phyloP scores from a whole-genome alignment of 768 basidiomycete genomes.

The Amyloporia xantha region DNA sequence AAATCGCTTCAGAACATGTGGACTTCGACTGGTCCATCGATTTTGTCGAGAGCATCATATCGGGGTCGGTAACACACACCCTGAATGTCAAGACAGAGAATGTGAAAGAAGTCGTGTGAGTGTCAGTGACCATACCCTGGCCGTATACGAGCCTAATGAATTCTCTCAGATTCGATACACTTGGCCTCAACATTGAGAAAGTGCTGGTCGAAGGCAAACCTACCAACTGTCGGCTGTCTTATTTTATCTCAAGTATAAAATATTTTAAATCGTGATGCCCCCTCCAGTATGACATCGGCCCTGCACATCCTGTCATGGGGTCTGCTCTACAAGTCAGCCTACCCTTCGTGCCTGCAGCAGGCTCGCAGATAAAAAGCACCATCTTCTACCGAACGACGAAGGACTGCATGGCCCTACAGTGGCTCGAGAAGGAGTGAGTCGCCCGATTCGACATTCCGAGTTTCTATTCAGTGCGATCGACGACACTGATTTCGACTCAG shows the following conservation, averaged over 20 bases:
- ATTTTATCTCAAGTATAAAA: neutral
- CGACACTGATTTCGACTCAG: slow-evolving; percentile 5
- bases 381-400: slow-evolving; percentile 70
- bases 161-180: slow-evolving; percentile 60
- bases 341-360: slow-evolving; percentile 33
- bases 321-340: slow-evolving; percentile 63
- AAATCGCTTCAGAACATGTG: slow-evolving; percentile 61
- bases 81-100: slow-evolving; percentile 47
- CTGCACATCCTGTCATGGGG: slow-evolving; percentile 68
- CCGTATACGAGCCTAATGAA: too few relatives aligned
- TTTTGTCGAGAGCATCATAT: slow-evolving; percentile 53
- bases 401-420: slow-evolving; percentile 74
- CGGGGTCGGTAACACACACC: slow-evolving; percentile 59
- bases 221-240: slow-evolving; percentile 36
- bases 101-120: slow-evolving; percentile 57
- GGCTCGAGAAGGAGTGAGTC: slow-evolving; percentile 73
- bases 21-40: slow-evolving; percentile 76
- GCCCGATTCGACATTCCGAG: too few relatives aligned
- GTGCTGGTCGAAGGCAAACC: slow-evolving; percentile 46
- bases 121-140: too few relatives aligned
- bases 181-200: slow-evolving; percentile 52
- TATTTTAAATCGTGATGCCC: neutral
- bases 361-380: slow-evolving; percentile 40
- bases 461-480: neutral
- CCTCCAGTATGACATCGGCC: slow-evolving; percentile 44